Evolutionary conservation across 108 stramenopile genomes (phyloP), one percentile per base, ranked within the genome.

Genomic region (Discostella stelligeroides): DNA sequence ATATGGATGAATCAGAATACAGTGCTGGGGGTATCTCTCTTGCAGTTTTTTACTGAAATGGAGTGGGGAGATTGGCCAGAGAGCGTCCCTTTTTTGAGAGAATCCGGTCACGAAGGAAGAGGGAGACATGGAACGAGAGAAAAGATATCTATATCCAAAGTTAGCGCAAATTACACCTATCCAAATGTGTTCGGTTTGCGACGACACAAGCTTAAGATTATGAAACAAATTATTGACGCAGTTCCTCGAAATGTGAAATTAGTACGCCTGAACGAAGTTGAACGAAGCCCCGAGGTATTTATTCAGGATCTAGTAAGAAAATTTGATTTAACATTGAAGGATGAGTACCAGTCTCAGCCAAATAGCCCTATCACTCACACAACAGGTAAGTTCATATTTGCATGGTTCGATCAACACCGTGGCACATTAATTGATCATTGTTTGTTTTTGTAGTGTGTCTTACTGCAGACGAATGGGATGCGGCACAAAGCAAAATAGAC

Each of bases 1-100:
- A 27, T 80, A 15, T 80, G 79, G 79, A 24, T 73, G 72, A 80
- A 80, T 73, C 71, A 80, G 40, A 81, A 78, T 46, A 56, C 21
- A 14, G 17, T 78, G 12, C 39, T 34, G 2, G 75, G 75, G 13
- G 0, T 60, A n/a, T 39, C 54, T 1, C 62, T 77, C 14, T 18
- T 61, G 30, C 40, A 72, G 6, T 81, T 81, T n/a, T 77, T 81
- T 37, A 61, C 68, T 14, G 60, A 60, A 43, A 48, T 73, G 34
- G 55, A 66, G 38, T 80, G 79, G 79, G 60, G 24, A 0, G 76
- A 78, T 64, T 78, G 76, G 76, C 68, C 76, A 11, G 76, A 78
- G 48, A 78, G 76, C 30, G 58, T 70, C 5, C 63, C 68, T 4
- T 78, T 78, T 24, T 45, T 77, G 56, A 49, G 76, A 21, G 25